Evolutionary conservation across 257 asterid genomes (phyloP).

Genomic region (Jaltomata sinuosa): DNA sequence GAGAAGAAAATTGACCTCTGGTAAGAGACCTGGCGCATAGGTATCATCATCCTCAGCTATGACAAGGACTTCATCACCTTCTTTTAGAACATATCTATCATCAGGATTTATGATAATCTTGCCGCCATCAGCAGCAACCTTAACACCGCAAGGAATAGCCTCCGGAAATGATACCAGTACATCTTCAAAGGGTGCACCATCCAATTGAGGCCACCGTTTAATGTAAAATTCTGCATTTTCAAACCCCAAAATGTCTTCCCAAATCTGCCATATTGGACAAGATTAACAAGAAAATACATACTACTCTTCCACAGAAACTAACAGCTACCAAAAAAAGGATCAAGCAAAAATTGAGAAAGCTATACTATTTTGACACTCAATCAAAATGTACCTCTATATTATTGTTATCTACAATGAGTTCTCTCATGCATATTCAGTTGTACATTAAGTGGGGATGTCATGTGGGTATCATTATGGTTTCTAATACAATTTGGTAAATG

Average conservation of each 20-base stretch:
- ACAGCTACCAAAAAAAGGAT: background rate
- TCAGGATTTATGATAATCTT: constrained; percentile 84
- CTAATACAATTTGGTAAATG: background rate
- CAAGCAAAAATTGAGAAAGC: background rate
- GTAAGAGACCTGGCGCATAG: constrained; percentile 77
- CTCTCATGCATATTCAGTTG: background rate
- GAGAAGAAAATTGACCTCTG: constrained; percentile 51
- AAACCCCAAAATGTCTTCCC: constrained; percentile 97
- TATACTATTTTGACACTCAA: background rate
- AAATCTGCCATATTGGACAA: constrained; percentile 51
- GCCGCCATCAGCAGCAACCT: constrained; percentile 74
- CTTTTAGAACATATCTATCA: constrained; percentile 66
- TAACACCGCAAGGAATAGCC: constrained; percentile 95
- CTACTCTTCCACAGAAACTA: background rate
- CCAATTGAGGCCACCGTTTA: constrained; percentile 85
- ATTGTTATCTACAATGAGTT: background rate
- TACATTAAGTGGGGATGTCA: background rate
- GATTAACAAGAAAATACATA: background rate
- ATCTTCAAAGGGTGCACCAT: constrained; percentile 66
- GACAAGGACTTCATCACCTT: constrained; percentile 93
- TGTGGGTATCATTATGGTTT: background rate
- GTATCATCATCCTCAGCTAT: constrained; percentile 99
- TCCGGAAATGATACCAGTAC: constrained; percentile 78
- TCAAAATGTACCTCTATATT: background rate
- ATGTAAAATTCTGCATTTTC: constrained; percentile 96